These are phyloP conservation scores for Astrothelium subdiscretum DNA, from an alignment of 495 filamentous ascomycete genomes.

Conservation along the genomic window DNA sequence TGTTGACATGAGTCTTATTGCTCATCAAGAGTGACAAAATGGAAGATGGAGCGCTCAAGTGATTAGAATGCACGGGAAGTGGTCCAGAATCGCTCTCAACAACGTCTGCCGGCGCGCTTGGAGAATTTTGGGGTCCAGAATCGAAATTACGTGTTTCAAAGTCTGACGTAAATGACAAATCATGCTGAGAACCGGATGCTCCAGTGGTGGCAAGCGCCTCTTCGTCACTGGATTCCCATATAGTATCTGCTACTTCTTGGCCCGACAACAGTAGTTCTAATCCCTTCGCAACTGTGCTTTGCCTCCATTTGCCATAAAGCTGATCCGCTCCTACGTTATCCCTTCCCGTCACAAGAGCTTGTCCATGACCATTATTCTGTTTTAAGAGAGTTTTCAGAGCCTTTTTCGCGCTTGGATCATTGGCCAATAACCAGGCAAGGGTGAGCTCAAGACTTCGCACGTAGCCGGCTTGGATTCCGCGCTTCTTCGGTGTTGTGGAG, in stretches of 20 bases:
- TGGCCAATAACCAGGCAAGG: constrained; percentile 31
- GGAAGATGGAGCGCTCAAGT: neutral
- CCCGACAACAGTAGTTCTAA: constrained; percentile 23
- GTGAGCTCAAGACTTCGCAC: constrained; percentile 47
- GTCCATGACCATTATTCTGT: constrained; percentile 3
- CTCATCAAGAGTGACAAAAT: neutral
- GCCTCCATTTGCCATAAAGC: constrained; percentile 24
- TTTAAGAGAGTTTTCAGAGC: constrained; percentile 14
- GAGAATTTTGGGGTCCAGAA: neutral
- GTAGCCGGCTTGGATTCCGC: constrained; percentile 55
- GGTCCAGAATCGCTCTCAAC: neutral
- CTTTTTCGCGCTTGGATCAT: constrained; percentile 25
- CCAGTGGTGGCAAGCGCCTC: neutral
- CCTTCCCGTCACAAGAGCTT: constrained; percentile 12
- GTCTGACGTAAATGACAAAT: neutral
- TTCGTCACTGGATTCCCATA: neutral
- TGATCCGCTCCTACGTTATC: constrained; percentile 17
- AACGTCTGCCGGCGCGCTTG: neutral
- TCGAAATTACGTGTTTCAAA: neutral
- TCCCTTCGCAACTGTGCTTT: constrained; percentile 19
- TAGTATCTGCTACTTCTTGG: neutral
- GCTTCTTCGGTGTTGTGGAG: constrained; percentile 57
- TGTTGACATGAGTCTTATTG: neutral
- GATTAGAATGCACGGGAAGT: neutral
- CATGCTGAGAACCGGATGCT: neutral